Percentiles rank a stretch among this genome's conserved stretches.
Conservation (phyloP, 192 early-diverging fungal genomes). For the Spizellomyces sp. region DNA sequence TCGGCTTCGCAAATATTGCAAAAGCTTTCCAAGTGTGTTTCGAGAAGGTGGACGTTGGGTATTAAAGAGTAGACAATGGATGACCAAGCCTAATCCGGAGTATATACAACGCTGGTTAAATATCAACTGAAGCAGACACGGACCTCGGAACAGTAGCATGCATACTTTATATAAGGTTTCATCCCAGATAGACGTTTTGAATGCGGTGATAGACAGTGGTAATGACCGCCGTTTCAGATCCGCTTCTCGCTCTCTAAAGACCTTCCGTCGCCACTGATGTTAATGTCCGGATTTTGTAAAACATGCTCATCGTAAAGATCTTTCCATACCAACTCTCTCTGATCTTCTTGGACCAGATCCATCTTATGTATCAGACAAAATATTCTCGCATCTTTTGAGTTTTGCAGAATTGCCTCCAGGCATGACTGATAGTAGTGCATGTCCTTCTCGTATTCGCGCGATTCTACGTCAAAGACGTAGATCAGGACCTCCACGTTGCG, state of each 20-base stretch:
- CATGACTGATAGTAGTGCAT: conserved; percentile 88
- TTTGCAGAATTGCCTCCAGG: conserved; percentile 76
- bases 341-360: conserved; percentile 84
- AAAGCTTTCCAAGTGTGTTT: conserved; percentile 79
- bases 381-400: conserved; percentile 87
- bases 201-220: conserved; percentile 70
- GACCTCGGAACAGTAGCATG: neutral
- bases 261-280: conserved; percentile 38
- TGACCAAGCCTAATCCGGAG: conserved; percentile 82
- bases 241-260: conserved; percentile 63
- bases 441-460: conserved; percentile 87
- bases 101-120: neutral
- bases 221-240: conserved; percentile 71
- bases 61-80: conserved; percentile 94
- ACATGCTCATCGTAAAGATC: neutral
- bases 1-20: conserved; percentile 84
- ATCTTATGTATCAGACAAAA: conserved; percentile 99
- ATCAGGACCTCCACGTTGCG: conserved; percentile 99
- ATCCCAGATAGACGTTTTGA: conserved; percentile 88
- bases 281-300: neutral
- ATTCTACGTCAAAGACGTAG: conserved; percentile 97
- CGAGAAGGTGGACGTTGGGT: conserved; percentile 84
- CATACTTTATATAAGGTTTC: conserved; percentile 84
- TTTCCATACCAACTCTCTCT: conserved; percentile 61
- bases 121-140: conserved; percentile 3